Percentiles rank a stretch among this genome's conserved stretches.
Evolutionary conservation across 1,284 basidiomycete species (phyloP).

Genomic region (Vanrija sp.): DNA sequence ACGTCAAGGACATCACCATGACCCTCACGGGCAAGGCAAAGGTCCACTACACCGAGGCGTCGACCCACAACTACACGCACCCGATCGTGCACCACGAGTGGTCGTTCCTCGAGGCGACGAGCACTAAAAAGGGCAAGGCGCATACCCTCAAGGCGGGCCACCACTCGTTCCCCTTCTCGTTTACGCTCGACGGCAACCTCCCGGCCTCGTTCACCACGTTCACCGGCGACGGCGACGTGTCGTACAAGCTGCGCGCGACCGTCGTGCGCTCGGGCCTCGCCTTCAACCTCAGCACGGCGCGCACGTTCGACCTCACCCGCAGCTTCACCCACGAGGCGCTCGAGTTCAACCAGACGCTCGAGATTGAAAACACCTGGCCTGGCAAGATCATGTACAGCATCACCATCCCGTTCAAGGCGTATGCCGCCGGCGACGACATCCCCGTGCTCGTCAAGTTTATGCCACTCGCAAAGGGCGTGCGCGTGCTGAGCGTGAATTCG

Average conservation of each 20-base stretch:
- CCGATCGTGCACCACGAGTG: conserved; percentile 75
- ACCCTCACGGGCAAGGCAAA: conserved; percentile 77
- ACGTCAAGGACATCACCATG: conserved; percentile 80
- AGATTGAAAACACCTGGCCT: conserved; percentile 91
- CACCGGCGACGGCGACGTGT: conserved; percentile 59
- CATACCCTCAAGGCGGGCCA: conserved; percentile 71
- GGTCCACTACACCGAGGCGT: conserved; percentile 60
- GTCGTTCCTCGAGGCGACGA: conserved; percentile 53
- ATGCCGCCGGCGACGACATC: conserved; percentile 79
- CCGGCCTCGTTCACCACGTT: conserved; percentile 69
- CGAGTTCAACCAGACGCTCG: conserved; percentile 90
- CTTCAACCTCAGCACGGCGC: conserved; percentile 66
- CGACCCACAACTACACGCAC: conserved; percentile 59
- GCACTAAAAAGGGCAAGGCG: conserved; percentile 67
- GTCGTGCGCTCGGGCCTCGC: conserved; percentile 62
- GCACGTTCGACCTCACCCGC: conserved; percentile 65
- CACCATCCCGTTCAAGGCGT: conserved; percentile 58
- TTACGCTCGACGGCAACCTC: conserved; percentile 75
- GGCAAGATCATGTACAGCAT: conserved; percentile 90
- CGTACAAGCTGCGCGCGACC: conserved; percentile 81
- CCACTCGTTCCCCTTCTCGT: conserved; percentile 67
- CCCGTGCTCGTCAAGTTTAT: conserved; percentile 79
- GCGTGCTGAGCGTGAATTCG: conserved; percentile 63
- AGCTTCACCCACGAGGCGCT: conserved; percentile 74
- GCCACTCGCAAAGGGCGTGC: conserved; percentile 77